Base-by-base conservation (phyloP, 2,329 filamentous ascomycete species). In the Alternaria sp. region DNA sequence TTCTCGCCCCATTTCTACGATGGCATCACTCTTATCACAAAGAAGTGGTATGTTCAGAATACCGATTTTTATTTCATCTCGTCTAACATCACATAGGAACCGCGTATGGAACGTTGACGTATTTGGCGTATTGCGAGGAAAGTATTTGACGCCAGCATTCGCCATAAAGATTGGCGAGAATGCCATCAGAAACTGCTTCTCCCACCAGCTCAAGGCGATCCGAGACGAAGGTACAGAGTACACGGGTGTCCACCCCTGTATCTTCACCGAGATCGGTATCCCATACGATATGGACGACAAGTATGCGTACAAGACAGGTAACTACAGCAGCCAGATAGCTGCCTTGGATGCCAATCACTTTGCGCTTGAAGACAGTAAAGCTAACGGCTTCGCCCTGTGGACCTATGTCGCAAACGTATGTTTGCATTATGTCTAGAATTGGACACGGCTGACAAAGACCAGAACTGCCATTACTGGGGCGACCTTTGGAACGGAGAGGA, bases 271-370 rank as follows among this genome's bases (percentile, higher is more conserved):
- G 77, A 98, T 98, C 73, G 96, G 96, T 8, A 97, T 99, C 62
- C 96, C 96, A 0, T 99, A 97, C 77, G 96, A 99, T 77, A 98
- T 99, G 96, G 95, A 99, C 75, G 90, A 97, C 69, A 94, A 97
- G 80, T 86, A 96, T 74, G 96, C 96, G 1, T 99, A 99, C 82
- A 92, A 93, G 81, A 97, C 93, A 6, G 96, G 96, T 8, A 92
- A 99, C 79, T 99, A 97, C 80, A 91, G 91, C 47, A 97, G 93
- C 73, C 96, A 99, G 78, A 92, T 91, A 32, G 89, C 92, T 2
- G 96, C 96, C 7, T 90, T 99, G 84, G 96, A 99, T 80, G 96
- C 96, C 57, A 99, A 98, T 77, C 93, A 97, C 77, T 99, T 90
- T 81, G 96, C 91, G 0, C 85, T 97, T 0, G 96, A 99, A 81